These are phyloP conservation scores for Amanita phalloides DNA, from an alignment of 768 basidiomycete species.

Conservation along the genomic window DNA sequence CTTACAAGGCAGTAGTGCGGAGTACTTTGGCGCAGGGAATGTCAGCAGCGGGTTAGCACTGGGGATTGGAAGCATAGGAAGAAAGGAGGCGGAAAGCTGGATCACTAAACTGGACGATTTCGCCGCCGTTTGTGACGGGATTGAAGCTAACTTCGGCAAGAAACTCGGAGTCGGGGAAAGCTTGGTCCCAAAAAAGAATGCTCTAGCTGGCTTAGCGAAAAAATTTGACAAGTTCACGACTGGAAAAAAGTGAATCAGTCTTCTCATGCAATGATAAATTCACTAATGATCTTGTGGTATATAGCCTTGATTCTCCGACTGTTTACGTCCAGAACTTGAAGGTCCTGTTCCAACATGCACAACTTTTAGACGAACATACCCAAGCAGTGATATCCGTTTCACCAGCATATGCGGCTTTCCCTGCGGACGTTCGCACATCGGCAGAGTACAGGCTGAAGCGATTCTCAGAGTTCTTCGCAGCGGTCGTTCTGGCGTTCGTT, in stretches of 20 bases:
- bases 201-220: constrained; percentile 66
- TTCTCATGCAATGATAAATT: neutral
- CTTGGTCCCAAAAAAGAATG: constrained; percentile 72
- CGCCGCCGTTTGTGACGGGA: constrained; percentile 64
- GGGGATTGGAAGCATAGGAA: constrained; percentile 67
- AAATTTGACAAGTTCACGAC: constrained; percentile 79
- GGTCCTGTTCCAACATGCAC: constrained; percentile 61
- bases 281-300: constrained; percentile 5
- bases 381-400: constrained; percentile 59
- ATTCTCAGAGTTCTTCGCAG: constrained; percentile 87
- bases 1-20: constrained; percentile 57
- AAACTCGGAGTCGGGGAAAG: constrained; percentile 86
- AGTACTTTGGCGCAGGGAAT: constrained; percentile 70
- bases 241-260: constrained; percentile 62
- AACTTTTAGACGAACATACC: constrained; percentile 83
- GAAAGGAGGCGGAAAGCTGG: constrained; percentile 76
- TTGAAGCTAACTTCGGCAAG: constrained; percentile 75
- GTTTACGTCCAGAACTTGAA: constrained; percentile 71
- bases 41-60: constrained; percentile 64
- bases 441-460: constrained; percentile 71
- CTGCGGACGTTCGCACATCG: constrained; percentile 46
- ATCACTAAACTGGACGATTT: constrained; percentile 71
- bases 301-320: constrained; percentile 86
- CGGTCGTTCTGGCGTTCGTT: constrained; percentile 81
- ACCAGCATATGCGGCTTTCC: constrained; percentile 64